Percentiles rank a stretch among this genome's conserved stretches.
Evolutionary conservation across 2,329 filamentous ascomycete genomes (phyloP).

Genomic region (Hypoxylon sp.): DNA sequence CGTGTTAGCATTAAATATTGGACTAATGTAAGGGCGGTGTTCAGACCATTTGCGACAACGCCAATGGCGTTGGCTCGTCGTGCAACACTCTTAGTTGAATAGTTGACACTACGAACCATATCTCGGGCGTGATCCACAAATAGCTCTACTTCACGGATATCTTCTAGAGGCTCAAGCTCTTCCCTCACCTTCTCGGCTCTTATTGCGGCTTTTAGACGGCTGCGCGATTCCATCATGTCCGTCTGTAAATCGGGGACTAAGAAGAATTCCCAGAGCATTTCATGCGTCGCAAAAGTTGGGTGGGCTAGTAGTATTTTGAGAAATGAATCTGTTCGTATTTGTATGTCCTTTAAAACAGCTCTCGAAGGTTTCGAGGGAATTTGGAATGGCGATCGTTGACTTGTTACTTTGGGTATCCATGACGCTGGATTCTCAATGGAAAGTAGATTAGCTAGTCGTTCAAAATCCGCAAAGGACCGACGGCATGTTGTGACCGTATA

Average conservation of each 20-base stretch:
- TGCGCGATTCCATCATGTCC: slow-evolving; percentile 90
- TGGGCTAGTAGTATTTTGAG: slow-evolving; percentile 88
- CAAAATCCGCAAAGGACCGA: slow-evolving; percentile 89
- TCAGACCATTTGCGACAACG: slow-evolving; percentile 72
- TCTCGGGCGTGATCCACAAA: slow-evolving; percentile 94
- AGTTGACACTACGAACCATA: slow-evolving; percentile 87
- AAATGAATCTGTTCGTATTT: slow-evolving; percentile 88
- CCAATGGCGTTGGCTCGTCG: slow-evolving; percentile 82
- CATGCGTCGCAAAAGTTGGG: slow-evolving; percentile 93
- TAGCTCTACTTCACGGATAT: slow-evolving; percentile 89
- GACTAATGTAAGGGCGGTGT: background rate
- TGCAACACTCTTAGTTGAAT: slow-evolving; percentile 85
- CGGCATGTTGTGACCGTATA: slow-evolving; percentile 97
- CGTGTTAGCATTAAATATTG: slow-evolving; percentile 49
- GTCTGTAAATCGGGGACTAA: slow-evolving; percentile 93
- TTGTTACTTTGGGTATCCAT: slow-evolving; percentile 86
- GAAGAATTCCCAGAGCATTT: slow-evolving; percentile 99
- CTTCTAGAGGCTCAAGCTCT: slow-evolving; percentile 87
- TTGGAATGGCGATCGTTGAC: slow-evolving; percentile 89
- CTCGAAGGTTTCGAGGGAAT: slow-evolving; percentile 93
- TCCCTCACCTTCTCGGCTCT: slow-evolving; percentile 88
- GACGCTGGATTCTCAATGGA: slow-evolving; percentile 93
- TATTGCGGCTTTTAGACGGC: slow-evolving; percentile 86
- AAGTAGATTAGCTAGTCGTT: slow-evolving; percentile 87
- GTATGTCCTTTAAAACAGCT: slow-evolving; percentile 87